Evolutionary conservation across 2,329 filamentous ascomycete genomes (phyloP), one percentile per base, ranked within the genome.

Genomic region (Fusarium tupiense): DNA sequence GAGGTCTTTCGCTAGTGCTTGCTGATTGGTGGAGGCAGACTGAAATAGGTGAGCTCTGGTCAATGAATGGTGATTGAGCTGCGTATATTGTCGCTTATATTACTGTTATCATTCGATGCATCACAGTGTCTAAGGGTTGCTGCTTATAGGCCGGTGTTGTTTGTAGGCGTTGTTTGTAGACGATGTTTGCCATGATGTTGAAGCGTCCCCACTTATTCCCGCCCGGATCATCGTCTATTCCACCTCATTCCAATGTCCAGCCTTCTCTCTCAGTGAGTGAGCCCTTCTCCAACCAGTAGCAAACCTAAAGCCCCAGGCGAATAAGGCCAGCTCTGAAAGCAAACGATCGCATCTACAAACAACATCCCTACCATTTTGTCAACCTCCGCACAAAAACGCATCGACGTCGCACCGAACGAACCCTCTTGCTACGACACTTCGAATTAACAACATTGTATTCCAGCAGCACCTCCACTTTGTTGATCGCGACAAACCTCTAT

Each of bases 181-280:
- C 37, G 79, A 81, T 67, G 59, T 60, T 53, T 47, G 61, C 60
- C 60, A 72, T 59, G 62, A 70, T 75, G 63, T 82, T 81, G 82
- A 80, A 75, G 77, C 78, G 81, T 83, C 79, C 80, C 83, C 83
- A 84, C 82, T 82, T 83, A 81, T 78, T 78, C 81, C 82, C 80
- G 81, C 75, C 76, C 79, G 69, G 73, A 69, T 72, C 76, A 77
- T 72, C 72, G 68, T 71, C 70, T 67, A 71, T 71, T 61, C 67
- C 60, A 69, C 65, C 67, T 69, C 56, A 65, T 60, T 54, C 60
- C 41, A 71, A 60, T 67, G 71, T 73, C 64, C 69, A 73, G 75
- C 74, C 75, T 80, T 78, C 52, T 56, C 52, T 19, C 35, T 31
- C 33, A 54, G 52, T 29, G 52, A 54, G 35, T 29, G 37, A 56